Evolutionary conservation across 2,329 filamentous ascomycete genomes (phyloP).

Genomic region (Emericellopsis atlantica): DNA sequence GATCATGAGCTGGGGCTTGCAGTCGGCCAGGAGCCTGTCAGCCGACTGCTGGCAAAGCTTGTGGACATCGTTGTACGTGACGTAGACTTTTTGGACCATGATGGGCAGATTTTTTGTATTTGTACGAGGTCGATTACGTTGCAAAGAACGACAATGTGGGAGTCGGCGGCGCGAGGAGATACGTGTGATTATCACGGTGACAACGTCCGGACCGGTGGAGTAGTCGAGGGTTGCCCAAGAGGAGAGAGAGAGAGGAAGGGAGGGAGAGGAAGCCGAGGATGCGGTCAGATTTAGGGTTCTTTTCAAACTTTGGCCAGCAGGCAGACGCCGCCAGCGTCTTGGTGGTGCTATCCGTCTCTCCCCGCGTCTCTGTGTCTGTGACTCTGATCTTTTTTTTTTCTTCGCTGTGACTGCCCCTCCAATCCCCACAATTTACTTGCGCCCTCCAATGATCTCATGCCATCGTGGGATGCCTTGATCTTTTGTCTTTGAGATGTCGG

Average conservation of each 20-base stretch:
- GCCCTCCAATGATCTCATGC: neutral
- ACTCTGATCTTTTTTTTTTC: neutral
- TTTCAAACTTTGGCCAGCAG: neutral
- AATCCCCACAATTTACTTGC: neutral
- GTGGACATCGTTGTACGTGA: constrained; percentile 92
- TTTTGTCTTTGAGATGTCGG: too few species aligned
- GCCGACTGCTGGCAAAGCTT: constrained; percentile 89
- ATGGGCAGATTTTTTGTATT: constrained; percentile 20
- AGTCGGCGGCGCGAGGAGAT: constrained; percentile 4
- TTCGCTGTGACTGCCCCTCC: constrained; percentile 1
- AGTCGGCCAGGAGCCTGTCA: constrained; percentile 65
- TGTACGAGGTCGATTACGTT: neutral
- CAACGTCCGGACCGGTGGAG: neutral
- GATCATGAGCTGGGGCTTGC: constrained; percentile 93
- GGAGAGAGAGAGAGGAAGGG: constrained; percentile 6
- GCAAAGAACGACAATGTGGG: constrained; percentile 2
- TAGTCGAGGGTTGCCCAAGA: constrained; percentile 7
- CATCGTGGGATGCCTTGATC: too few species aligned
- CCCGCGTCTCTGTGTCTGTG: neutral
- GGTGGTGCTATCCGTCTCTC: neutral
- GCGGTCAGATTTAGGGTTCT: neutral
- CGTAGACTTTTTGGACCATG: constrained; percentile 78
- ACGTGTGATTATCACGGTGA: neutral
- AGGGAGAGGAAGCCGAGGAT: constrained; percentile 4
- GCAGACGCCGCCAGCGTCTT: neutral